Evolutionary conservation across 2,329 filamentous ascomycete genomes (phyloP).

Genomic region (Neospermospora avenae): DNA sequence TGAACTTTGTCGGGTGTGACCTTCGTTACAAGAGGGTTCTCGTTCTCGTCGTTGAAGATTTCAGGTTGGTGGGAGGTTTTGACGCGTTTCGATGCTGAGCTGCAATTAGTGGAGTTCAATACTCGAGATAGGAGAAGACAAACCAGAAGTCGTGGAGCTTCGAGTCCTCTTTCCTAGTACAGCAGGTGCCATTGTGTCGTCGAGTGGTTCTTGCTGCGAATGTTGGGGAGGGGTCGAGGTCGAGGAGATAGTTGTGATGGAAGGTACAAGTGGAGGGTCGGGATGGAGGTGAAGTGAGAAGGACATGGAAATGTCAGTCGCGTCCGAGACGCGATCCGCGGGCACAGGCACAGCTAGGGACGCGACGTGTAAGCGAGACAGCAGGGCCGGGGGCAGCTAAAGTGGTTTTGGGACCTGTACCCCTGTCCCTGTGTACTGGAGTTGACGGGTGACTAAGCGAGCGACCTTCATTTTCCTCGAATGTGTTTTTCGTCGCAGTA

Average conservation of each 20-base stretch:
- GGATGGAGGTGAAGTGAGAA: conserved; percentile 1
- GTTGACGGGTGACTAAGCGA: background rate
- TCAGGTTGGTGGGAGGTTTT: conserved; percentile 43
- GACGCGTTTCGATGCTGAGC: conserved; percentile 36
- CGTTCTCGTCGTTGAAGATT: conserved; percentile 63
- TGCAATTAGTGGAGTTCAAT: conserved; percentile 9
- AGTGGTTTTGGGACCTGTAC: conserved; percentile 2
- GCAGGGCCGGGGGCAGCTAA: too few species aligned
- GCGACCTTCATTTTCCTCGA: too few species aligned
- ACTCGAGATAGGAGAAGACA: conserved; percentile 15
- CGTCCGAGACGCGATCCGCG: conserved; percentile 1
- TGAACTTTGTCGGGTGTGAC: conserved; percentile 32
- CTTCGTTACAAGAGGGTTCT: conserved; percentile 51
- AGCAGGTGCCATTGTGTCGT: conserved; percentile 34
- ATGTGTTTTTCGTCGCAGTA: too few species aligned
- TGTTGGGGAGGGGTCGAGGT: conserved; percentile 9
- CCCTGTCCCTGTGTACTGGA: background rate
- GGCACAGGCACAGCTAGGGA: too few species aligned
- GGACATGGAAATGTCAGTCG: conserved; percentile 1
- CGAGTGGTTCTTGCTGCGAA: conserved; percentile 16
- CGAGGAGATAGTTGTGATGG: conserved; percentile 11
- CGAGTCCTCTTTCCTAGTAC: conserved; percentile 47
- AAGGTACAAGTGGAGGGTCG: background rate
- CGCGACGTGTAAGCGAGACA: conserved; percentile 5
- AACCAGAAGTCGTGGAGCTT: conserved; percentile 38